Evolutionary conservation across 441 rosid species (phyloP), one percentile per base, ranked within the genome.

Genomic region (Populus hybrid): DNA sequence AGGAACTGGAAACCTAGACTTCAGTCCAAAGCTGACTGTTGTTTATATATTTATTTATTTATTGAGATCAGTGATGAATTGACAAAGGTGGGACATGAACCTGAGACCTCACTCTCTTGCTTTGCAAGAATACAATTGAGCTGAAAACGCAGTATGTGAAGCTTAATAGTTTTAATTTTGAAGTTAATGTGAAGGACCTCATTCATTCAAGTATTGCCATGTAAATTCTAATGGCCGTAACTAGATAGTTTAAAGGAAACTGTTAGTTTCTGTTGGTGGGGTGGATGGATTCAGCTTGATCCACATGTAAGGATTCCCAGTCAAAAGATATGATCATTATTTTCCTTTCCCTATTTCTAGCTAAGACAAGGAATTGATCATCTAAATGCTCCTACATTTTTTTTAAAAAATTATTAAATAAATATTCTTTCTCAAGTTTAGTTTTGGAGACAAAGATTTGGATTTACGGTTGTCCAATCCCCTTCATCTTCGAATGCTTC

Each of bases 391-490:
- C 14, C 32, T 77, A 70, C 42, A 61, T 36, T 35, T 50, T 70
- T 67, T 76, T 74, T 72, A 21, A 4, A 4, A 32, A 7, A 72
- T 10, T 72, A 64, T 34, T 78, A 66, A 20, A 46, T 78, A 12
- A 35, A 26, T 18, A 3, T 28, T 73, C 64, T 18, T 70, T 75
- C 59, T 72, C 69, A 28, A 40, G 21, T 82, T 8, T 82, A 96
- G 98, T 54, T 96, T 93, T 88, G 99, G 98, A 59, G 99, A 96
- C 86, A 93, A 75, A 88, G 98, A 94, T 82, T 87, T 96, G 85
- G 98, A 96, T 90, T 86, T 96, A 78, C 90, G 91, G 71, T 77
- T 92, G 81, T 81, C 99, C 68, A 94, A 96, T 88, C 99, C 98
- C 30, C 96, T 96, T 83, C 91, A 91, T 84, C 93, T 94, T 23